Evolutionary conservation across 306 rosid species (phyloP).

Genomic region (Bauhinia variegata): DNA sequence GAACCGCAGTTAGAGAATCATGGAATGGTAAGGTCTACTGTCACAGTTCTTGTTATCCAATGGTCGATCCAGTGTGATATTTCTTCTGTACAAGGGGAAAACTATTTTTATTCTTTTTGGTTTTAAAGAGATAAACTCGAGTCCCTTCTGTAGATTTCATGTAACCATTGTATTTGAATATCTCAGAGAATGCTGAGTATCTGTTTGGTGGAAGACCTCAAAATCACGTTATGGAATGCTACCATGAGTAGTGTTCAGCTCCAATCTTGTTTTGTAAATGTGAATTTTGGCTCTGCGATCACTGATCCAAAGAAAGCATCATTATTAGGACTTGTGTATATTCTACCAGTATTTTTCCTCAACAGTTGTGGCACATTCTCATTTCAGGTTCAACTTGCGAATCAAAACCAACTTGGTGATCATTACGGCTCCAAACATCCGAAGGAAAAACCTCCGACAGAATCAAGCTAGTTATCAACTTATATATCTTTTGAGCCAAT

Average conservation of each 20-base stretch:
- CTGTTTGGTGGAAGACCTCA: not conserved
- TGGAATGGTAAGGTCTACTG: not conserved
- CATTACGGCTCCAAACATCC: slow-evolving; percentile 95
- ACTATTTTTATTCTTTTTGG: not conserved
- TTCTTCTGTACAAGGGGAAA: not conserved
- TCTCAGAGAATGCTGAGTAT: slow-evolving; percentile 11
- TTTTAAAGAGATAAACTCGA: not conserved
- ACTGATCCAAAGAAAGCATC: too few relatives aligned
- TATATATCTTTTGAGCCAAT: slow-evolving; percentile 20
- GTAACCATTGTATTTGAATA: not conserved
- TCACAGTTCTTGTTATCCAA: slow-evolving; percentile 1
- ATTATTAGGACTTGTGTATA: not conserved
- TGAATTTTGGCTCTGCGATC: too few relatives aligned
- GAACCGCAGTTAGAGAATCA: slow-evolving; percentile 16
- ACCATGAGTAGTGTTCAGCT: too few relatives aligned
- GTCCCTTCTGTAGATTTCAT: not conserved
- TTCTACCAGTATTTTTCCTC: slow-evolving; percentile 25
- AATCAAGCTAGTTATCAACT: slow-evolving; percentile 53
- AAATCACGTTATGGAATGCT: too few relatives aligned
- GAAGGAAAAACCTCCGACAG: slow-evolving; percentile 81
- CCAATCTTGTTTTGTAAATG: too few relatives aligned
- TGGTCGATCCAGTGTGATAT: not conserved
- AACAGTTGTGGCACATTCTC: slow-evolving; percentile 15
- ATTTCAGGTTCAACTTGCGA: slow-evolving; percentile 84
- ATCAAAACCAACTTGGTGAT: slow-evolving; percentile 78